phyloP scores from a whole-genome alignment of 1,284 basidiomycete genomes.

The Mycosarcoma maydis region DNA sequence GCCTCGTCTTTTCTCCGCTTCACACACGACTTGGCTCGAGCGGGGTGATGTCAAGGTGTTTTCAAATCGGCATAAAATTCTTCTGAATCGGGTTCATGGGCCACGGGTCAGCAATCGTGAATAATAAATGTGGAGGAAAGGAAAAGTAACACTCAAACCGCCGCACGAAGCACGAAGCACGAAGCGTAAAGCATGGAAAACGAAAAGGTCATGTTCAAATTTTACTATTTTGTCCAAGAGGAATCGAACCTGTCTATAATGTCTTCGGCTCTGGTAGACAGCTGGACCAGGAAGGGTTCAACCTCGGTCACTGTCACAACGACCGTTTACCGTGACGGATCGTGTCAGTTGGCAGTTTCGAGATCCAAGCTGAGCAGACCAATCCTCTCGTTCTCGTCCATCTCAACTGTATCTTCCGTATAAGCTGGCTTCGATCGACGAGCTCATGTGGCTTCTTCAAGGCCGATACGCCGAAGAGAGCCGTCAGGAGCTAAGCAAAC shows the following conservation, averaged over 20 bases:
- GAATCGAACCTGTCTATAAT: no score
- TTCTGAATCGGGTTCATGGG: slow-evolving; percentile 3
- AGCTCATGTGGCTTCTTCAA: slow-evolving; percentile 52
- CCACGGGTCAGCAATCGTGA: no score
- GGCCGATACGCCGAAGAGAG: slow-evolving; percentile 47
- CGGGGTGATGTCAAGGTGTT: no score
- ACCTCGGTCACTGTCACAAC: not conserved
- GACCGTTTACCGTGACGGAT: no score
- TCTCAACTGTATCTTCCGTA: not conserved
- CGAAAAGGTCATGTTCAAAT: no score
- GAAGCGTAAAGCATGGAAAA: no score
- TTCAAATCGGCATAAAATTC: not conserved
- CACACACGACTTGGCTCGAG: slow-evolving; percentile 7
- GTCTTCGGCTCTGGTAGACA: no score
- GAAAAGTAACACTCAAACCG: slow-evolving; percentile 9
- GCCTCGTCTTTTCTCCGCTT: not conserved
- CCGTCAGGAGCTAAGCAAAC: slow-evolving; percentile 39
- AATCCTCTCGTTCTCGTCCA: no score
- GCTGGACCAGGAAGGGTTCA: slow-evolving; percentile 7
- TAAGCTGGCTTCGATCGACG: not conserved
- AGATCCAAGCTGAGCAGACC: not conserved
- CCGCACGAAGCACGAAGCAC: no score
- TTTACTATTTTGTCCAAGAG: no score
- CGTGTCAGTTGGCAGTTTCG: not conserved
- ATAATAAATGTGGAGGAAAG: not conserved